Evolutionary conservation across 2,329 filamentous ascomycete genomes (phyloP), one percentile per base, ranked within the genome.

Genomic region (Aspergillus brasiliensis): DNA sequence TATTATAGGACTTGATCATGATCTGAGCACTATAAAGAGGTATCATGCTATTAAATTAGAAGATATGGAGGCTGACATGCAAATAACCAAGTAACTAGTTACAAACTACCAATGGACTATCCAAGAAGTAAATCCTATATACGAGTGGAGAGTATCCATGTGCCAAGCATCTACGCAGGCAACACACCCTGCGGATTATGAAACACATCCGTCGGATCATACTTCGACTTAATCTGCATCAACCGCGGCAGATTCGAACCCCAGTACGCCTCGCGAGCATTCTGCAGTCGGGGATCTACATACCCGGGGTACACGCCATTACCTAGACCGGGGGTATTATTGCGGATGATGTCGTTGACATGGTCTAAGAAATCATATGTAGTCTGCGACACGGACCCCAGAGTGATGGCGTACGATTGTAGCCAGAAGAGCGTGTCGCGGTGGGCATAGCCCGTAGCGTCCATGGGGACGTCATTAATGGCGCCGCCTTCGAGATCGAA

Each of bases 391-490:
- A 87, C 63, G 0, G 64, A 68, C 1, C 73, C 73, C 0, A 79
- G 74, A 0, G 85, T 83, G 47, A 88, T 68, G 8, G 80, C 84
- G 67, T 88, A 89, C 0, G 82, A 84, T 68, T 89, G 85, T 68
- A 86, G 82, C 75, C 86, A 88, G 73, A 88, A 83, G 42, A 88
- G 66, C 63, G 85, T 85, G 76, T 89, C 84, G 49, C 88, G 83
- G 67, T 89, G 87, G 0, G 83, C 81, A 67, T 87, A 89, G 7
- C 86, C 82, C 0, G 86, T 88, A 8, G 82, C 82, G 64, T 87
- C 78, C 61, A 72, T 70, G 0, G 85, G 74, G 1, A 84, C 75
- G 59, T 89, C 85, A 64, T 80, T 81, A 53, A 86, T 80, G 11
- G 85, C 86, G 8, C 87, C 87, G 46, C 85, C 87, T 15, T 82